Evolutionary conservation across 2,329 filamentous ascomycete species (phyloP), one percentile per base, ranked within the genome.

Genomic region (Metarhizium anisopliae): DNA sequence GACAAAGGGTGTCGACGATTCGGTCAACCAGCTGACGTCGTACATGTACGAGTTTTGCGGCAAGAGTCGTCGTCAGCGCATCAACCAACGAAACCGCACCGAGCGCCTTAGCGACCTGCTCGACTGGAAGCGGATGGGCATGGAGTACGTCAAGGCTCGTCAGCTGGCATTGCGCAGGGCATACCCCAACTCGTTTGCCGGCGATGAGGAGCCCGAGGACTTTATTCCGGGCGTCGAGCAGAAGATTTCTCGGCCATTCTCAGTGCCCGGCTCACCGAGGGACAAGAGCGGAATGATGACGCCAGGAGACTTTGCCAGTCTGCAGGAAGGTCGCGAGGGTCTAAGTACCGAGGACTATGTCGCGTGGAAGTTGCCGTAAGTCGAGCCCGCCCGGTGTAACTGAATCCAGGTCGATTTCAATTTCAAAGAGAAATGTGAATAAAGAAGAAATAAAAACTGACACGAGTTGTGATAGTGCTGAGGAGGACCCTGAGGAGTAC

Each of bases 51-150:
- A 97, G 50, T 99, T 96, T 69, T 87, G 88, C 59, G 82, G 81
- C 68, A 99, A 99, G 84, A 95, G 89, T 72, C 88, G 91, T 56
- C 85, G 94, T 59, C 94, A 99, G 73, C 89, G 94, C 52, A 99
- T 99, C 80, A 99, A 99, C 79, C 94, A 97, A 77, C 85, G 94
- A 52, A 99, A 99, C 74, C 85, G 94, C 55, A 99, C 94, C 0
- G 94, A 99, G 77, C 85, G 94, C 51, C 77, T 99, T 55, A 95
- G 91, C 67, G 94, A 99, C 69, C 78, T 99, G 58, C 80, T 99
- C 45, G 94, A 99, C 74, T 99, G 94, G 94, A 97, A 97, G 81
- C 83, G 94, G 52, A 99, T 99, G 94, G 94, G 94, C 25, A 87
- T 97, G 86, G 94, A 99, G 74, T 99, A 99, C 68, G 90, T 96